Evolutionary conservation across 2,329 filamentous ascomycete genomes (phyloP), one percentile per base, ranked within the genome.

Genomic region (Bimuria novae-zelandiae): DNA sequence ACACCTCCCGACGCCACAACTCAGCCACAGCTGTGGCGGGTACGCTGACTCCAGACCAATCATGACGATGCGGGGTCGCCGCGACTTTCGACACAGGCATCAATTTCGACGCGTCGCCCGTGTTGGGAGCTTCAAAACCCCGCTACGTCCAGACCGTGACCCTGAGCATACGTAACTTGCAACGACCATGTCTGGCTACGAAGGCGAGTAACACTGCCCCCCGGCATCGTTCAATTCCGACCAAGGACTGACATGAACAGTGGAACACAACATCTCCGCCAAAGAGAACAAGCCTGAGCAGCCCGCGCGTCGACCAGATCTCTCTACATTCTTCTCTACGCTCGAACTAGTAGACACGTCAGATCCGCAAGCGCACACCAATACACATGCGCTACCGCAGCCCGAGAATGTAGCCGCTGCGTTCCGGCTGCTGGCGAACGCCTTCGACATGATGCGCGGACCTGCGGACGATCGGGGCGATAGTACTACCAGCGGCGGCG

Each of bases 261-360:
- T 79, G 44, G 79, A 81, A 64, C 79, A 81, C 69, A 77, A 75
- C 67, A 77, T 80, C 60, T 62, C 73, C 46, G 59, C 70, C 43
- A 67, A 75, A 33, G 63, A 75, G 19, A 53, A 67, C 52, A 70
- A 67, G 51, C 59, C 70, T 48, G 65, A 67, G 56, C 73, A 73
- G 16, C 71, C 72, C 29, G 73, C 75, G 49, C 83, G 83, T 57
- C 81, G 84, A 46, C 85, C 85, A 23, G 85, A 88, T 68, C 80
- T 87, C 35, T 84, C 81, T 35, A 85, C 84, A 62, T 87, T 88
- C 77, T 86, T 86, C 75, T 79, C 80, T 52, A 81, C 82, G 39
- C 81, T 87, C 54, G 82, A 86, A 62, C 80, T 84, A 51, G 75
- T 80, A 25, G 79, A 81, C 55, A 84, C 81, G 7, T 81, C 79